A percentile compares a stretch with the other conserved stretches of the same genome.
Conservation (phyloP, 495 filamentous ascomycete genomes). For the Cenococcum geophilum region DNA sequence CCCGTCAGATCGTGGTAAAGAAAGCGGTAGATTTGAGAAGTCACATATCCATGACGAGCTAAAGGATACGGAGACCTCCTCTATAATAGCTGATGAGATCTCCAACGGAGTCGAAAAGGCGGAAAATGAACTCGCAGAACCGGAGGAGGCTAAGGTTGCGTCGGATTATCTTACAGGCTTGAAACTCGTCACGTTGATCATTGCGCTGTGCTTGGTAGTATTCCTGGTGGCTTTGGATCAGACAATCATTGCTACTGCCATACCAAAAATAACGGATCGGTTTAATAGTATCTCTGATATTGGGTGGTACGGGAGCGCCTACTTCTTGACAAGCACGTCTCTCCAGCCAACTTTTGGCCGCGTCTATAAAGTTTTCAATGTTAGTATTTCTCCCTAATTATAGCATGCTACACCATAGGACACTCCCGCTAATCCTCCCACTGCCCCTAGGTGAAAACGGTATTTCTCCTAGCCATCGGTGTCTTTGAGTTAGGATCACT, state of each 20-base stretch:
- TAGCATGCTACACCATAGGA: no score
- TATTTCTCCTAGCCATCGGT: constrained; percentile 61
- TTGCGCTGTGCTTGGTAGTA: constrained; percentile 33
- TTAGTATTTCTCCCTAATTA: not conserved
- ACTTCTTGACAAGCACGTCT: constrained; percentile 6
- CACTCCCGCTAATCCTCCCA: not conserved
- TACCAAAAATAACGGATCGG: constrained; percentile 13
- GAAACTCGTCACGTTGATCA: constrained; percentile 18
- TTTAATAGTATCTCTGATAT: constrained; percentile 12
- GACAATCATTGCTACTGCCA: constrained; percentile 39
- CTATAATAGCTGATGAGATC: not conserved
- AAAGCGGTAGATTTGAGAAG: not conserved
- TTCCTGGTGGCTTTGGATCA: constrained; percentile 61
- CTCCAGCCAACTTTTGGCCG: constrained; percentile 6
- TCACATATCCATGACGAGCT: not conserved
- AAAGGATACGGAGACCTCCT: not conserved
- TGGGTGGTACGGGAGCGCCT: constrained; percentile 18
- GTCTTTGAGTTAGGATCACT: constrained; percentile 81
- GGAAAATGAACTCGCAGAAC: not conserved
- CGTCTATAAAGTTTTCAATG: constrained; percentile 9
- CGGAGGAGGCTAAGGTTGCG: not conserved
- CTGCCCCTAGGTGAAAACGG: constrained; percentile 46
- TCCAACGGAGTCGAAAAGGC: not conserved
- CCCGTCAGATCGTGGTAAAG: no score
- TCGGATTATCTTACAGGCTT: not conserved